Base-by-base conservation (phyloP, 2,329 filamentous ascomycete species). In the Polychaeton citri region DNA sequence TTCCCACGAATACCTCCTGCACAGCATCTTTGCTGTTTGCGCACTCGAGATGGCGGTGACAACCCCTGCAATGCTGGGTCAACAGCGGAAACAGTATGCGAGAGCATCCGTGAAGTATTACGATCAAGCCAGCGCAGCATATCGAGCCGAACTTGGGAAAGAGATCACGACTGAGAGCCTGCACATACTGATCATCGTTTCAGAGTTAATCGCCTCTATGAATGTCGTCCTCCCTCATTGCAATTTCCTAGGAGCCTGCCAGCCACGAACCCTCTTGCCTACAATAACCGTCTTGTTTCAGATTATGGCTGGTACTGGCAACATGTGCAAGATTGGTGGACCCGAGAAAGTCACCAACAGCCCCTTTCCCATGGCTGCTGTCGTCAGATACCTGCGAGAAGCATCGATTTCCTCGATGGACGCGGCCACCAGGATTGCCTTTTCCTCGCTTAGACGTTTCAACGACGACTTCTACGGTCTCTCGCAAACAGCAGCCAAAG, bases 1-100 rank as follows among this genome's bases (percentile, higher is more conserved):
- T 8, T 16, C 32, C 15, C 5, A 38, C 16, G 31, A 33, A 30
- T 38, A 17, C 21, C 21, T 41, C n/a, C 18, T 32, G 12, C 16
- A 34, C 15, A 18, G 21, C 21, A 15, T 38, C 19, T 12, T 38
- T 9, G 31, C 36, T 7, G 26, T 33, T 18, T 32, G 30, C 9
- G 28, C 34, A 5, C n/a, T 24, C 13, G 19, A 36, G 21, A 19
- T 24, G 5, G 32, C 20, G 15, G 6, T 28, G 12, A 12, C 24
- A 15, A 10, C 12, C 3, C 5, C 24, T 15, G 12, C 12, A 12
- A 28, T 15, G 7, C 12, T 12, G 4, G 12, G 12, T 10, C 24
- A 28, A 15, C 24, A 15, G 7, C 12, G 15, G 24, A 28, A 28
- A 28, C 24, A 15, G 7, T 28, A 28, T 15, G 12, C 15, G 12